Percentiles rank a stretch among this genome's conserved stretches.
These are phyloP conservation scores for Pseudophaeomoniella oleicola DNA, from an alignment of 2,329 filamentous ascomycete species.

Conservation along the genomic window DNA sequence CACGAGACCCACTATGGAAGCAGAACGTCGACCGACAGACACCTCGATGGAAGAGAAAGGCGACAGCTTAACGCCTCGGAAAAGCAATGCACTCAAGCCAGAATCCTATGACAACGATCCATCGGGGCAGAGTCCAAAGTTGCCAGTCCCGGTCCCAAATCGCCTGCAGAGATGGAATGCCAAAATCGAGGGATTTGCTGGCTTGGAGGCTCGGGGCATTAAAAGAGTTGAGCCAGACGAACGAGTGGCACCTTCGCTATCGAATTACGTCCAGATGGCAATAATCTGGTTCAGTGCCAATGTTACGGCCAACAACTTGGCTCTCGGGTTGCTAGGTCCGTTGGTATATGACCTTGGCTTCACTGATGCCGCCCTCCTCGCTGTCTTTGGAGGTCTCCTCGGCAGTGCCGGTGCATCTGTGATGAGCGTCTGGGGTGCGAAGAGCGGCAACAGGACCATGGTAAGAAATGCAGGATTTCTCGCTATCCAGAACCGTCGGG, in stretches of 20 bases:
- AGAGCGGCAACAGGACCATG: conserved; percentile 27
- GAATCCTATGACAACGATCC: too few species aligned
- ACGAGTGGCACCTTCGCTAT: neutral
- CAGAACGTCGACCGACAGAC: too few species aligned
- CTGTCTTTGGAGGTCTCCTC: conserved; percentile 20
- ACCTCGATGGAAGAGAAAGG: too few species aligned
- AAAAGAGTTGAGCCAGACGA: conserved; percentile 7
- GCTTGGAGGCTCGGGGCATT: conserved; percentile 9
- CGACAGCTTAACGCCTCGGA: too few species aligned
- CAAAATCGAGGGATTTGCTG: conserved; percentile 8
- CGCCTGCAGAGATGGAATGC: conserved; percentile 7
- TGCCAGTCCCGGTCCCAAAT: conserved; percentile 4
- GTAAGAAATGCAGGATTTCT: conserved; percentile 13
- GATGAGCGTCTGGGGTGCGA: conserved; percentile 26
- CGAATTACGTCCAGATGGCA: conserved; percentile 14
- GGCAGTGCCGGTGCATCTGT: conserved; percentile 22
- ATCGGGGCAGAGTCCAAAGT: neutral
- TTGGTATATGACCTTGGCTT: conserved; percentile 24
- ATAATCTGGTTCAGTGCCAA: conserved; percentile 25
- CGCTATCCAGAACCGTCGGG: neutral
- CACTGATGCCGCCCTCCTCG: conserved; percentile 23
- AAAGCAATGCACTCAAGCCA: too few species aligned
- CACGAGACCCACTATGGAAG: too few species aligned
- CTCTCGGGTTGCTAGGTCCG: conserved; percentile 26
- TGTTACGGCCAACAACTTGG: conserved; percentile 25